Percentiles rank a stretch among this genome's conserved stretches.
Evolutionary conservation across 139 green algal genomes (phyloP).

Genomic region (Raphidocelis subcapitata): DNA sequence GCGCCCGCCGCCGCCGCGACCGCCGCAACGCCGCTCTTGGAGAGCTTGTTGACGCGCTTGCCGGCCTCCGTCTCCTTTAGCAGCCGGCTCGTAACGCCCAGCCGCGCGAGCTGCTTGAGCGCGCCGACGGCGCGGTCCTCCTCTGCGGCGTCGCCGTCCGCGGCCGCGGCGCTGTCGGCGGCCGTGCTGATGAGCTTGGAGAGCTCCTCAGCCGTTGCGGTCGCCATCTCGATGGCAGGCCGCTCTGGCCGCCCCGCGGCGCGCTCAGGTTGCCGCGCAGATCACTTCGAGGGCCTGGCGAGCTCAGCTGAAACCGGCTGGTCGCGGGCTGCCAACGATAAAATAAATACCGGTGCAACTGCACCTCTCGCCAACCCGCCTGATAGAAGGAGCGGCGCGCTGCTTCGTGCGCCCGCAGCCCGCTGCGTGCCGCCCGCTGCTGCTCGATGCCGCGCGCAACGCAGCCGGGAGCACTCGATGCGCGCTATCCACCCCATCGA

Average conservation of each 20-base stretch:
- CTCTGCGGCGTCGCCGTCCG: constrained; percentile 50
- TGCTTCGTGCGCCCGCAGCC: too few relatives aligned
- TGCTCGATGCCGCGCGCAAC: too few relatives aligned
- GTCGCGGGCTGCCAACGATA: too few relatives aligned
- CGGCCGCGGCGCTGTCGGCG: constrained; percentile 29
- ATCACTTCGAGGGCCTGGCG: too few relatives aligned
- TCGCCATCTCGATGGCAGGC: background rate
- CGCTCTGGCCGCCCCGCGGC: background rate
- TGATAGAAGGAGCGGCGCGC: too few relatives aligned
- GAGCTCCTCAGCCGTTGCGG: constrained; percentile 29
- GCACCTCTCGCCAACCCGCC: too few relatives aligned
- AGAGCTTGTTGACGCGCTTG: constrained; percentile 73
- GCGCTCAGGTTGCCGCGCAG: too few relatives aligned
- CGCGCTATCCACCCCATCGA: too few relatives aligned
- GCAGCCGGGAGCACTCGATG: too few relatives aligned
- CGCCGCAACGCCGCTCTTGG: constrained; percentile 54
- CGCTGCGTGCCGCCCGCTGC: too few relatives aligned
- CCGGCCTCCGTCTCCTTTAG: constrained; percentile 74
- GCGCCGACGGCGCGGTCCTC: constrained; percentile 60
- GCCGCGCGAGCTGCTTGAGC: constrained; percentile 52
- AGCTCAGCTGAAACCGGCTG: too few relatives aligned
- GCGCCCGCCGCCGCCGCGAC: constrained; percentile 53
- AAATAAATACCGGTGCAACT: too few relatives aligned
- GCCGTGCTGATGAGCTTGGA: constrained; percentile 49
- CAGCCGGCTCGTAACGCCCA: constrained; percentile 57